Percentiles rank a stretch among this genome's conserved stretches.
These are phyloP conservation scores for Zopfia rhizophila DNA, from an alignment of 2,329 filamentous ascomycete species.

Conservation along the genomic window DNA sequence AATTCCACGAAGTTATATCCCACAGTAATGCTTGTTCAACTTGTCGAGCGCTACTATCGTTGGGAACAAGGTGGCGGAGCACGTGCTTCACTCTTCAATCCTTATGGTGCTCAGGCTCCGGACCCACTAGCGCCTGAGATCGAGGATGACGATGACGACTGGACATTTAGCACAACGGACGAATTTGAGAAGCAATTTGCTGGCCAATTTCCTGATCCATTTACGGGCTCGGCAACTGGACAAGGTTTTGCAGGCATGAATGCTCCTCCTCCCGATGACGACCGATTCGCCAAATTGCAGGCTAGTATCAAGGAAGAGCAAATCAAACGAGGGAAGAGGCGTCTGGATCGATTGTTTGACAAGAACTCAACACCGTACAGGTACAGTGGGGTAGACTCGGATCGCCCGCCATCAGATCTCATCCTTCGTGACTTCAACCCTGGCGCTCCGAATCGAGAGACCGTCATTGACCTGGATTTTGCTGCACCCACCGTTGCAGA, in stretches of 20 bases:
- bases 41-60: conserved; percentile 77
- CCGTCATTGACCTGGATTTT: conserved; percentile 68
- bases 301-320: conserved; percentile 66
- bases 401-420: conserved; percentile 64
- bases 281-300: conserved; percentile 52
- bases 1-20: conserved; percentile 73
- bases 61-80: conserved; percentile 81
- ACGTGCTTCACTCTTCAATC: conserved; percentile 71
- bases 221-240: conserved; percentile 45
- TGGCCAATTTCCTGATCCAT: conserved; percentile 58
- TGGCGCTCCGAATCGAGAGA: conserved; percentile 58
- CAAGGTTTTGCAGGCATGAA: conserved; percentile 47
- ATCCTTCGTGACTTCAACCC: conserved; percentile 60
- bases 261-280: conserved; percentile 47
- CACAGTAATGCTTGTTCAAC: conserved; percentile 68
- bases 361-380: conserved; percentile 66
- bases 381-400: conserved; percentile 64
- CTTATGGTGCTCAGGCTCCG: conserved; percentile 67
- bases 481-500: conserved; percentile 52
- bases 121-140: conserved; percentile 56
- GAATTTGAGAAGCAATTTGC: conserved; percentile 65
- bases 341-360: conserved; percentile 68
- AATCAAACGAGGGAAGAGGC: conserved; percentile 65
- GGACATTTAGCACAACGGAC: conserved; percentile 73
- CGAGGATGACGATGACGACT: conserved; percentile 64